A percentile compares a stretch with the other conserved stretches of the same genome.
Conservation (phyloP, 1,139 yeast species). For the Pneumocystis canis region DNA sequence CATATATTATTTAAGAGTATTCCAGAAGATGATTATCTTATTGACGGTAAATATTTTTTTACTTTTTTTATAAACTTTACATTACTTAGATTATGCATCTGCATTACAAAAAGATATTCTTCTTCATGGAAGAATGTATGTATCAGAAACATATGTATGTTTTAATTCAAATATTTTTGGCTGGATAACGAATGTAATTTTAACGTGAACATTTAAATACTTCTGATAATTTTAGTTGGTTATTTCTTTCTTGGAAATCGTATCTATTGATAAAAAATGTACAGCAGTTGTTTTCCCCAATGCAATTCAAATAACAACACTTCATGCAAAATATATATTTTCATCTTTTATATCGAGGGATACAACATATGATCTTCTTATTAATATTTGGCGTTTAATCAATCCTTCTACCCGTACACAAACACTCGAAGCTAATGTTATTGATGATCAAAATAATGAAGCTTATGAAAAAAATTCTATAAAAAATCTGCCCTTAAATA, state of each 20-base stretch:
- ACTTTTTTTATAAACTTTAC: not conserved
- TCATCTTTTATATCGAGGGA: constrained; percentile 83
- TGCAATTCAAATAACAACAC: constrained; percentile 64
- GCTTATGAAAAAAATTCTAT: constrained; percentile 16
- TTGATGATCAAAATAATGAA: constrained; percentile 15
- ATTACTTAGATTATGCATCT: constrained; percentile 55
- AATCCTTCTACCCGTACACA: constrained; percentile 26
- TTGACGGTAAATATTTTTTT: constrained; percentile 30
- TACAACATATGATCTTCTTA: constrained; percentile 52
- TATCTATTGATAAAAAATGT: constrained; percentile 57
- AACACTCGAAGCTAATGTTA: constrained; percentile 25
- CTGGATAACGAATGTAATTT: constrained; percentile 57
- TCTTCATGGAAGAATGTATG: constrained; percentile 78
- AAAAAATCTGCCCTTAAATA: not conserved
- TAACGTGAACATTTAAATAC: not conserved
- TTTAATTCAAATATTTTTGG: constrained; percentile 87
- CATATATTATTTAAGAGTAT: constrained; percentile 59
- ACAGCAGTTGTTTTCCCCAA: constrained; percentile 88
- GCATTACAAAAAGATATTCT: constrained; percentile 78
- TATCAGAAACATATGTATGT: constrained; percentile 67
- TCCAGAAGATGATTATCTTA: constrained; percentile 53
- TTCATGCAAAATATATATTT: constrained; percentile 45
- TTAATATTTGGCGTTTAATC: constrained; percentile 24
- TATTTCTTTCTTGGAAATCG: constrained; percentile 57
- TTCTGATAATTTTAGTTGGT: constrained; percentile 27